A percentile compares a stretch with the other conserved stretches of the same genome.
phyloP scores from a whole-genome alignment of 495 filamentous ascomycete species.

The Hypomontagnella submonticulosa region DNA sequence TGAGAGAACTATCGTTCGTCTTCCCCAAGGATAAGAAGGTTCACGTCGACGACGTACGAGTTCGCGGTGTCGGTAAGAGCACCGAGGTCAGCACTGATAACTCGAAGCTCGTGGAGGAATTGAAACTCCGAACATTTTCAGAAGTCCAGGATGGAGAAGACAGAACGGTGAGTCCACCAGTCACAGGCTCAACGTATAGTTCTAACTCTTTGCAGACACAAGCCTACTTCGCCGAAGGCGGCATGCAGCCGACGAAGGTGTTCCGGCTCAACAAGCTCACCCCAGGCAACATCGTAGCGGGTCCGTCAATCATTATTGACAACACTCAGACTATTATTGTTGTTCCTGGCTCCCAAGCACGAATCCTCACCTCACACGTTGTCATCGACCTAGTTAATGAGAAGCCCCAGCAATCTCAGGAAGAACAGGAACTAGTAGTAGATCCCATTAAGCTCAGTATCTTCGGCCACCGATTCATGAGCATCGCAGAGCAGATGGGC shows the following conservation, averaged over 20 bases:
- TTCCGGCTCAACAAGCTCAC: conserved; percentile 77
- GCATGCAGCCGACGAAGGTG: conserved; percentile 74
- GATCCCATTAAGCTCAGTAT: conserved; percentile 94
- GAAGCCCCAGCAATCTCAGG: conserved; percentile 57
- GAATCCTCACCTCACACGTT: conserved; percentile 69
- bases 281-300: conserved; percentile 72
- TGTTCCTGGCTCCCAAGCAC: conserved; percentile 71
- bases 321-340: conserved; percentile 87
- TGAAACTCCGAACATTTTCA: conserved; percentile 58
- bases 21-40: conserved; percentile 40
- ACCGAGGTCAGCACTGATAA: conserved; percentile 51
- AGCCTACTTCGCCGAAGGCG: conserved; percentile 71
- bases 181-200: conserved; percentile 48
- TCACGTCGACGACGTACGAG: conserved; percentile 89
- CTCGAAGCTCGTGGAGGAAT: conserved; percentile 67
- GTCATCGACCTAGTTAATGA: conserved; percentile 70
- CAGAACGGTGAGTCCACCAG: conserved; percentile 72
- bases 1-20: conserved; percentile 78
- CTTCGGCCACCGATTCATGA: conserved; percentile 98
- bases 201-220: conserved; percentile 54
- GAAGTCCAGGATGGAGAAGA: conserved; percentile 67
- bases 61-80: conserved; percentile 87
- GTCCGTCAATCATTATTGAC: conserved; percentile 85
- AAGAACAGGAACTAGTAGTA: conserved; percentile 55
- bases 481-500: conserved; percentile 98